Evolutionary conservation across 768 basidiomycete genomes (phyloP).

Genomic region (Heimioporus sp.): DNA sequence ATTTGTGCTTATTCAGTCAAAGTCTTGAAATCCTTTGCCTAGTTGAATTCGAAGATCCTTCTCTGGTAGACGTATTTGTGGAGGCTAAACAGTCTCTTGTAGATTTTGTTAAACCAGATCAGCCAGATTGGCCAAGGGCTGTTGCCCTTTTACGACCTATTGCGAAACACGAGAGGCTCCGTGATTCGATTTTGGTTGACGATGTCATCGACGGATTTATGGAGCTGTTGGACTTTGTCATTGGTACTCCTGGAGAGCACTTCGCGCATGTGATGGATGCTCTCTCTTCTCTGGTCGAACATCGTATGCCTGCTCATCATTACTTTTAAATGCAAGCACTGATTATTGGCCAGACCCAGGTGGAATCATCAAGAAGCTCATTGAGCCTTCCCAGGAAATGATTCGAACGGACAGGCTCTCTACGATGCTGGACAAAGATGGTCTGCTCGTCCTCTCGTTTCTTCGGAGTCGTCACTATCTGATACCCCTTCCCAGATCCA

Average conservation of each 20-base stretch:
- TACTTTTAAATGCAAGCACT: neutral
- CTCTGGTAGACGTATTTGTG: constrained; percentile 1
- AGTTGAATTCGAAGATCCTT: constrained; percentile 1
- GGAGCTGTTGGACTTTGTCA: constrained; percentile 4
- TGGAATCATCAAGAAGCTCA: constrained; percentile 1
- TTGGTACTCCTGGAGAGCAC: constrained; percentile 1
- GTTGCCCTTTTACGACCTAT: constrained; percentile 15
- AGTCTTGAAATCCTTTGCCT: neutral
- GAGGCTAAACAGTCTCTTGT: constrained; percentile 5
- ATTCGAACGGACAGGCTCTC: constrained; percentile 4
- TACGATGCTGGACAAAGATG: constrained; percentile 8
- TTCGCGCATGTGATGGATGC: constrained; percentile 17
- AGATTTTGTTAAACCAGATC: constrained; percentile 3
- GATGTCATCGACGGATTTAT: constrained; percentile 11
- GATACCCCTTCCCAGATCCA: constrained; percentile 2
- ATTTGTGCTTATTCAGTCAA: neutral
- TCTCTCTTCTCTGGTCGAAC: constrained; percentile 10
- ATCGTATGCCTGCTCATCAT: neutral
- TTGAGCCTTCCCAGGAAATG: neutral
- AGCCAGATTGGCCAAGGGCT: constrained; percentile 15
- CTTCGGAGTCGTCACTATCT: neutral
- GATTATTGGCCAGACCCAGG: constrained; percentile 1
- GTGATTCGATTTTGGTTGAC: constrained; percentile 3
- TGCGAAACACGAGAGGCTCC: constrained; percentile 11
- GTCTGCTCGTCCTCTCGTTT: neutral